phyloP scores from a whole-genome alignment of 73 alveolate species.

The Stentor roeselii region DNA sequence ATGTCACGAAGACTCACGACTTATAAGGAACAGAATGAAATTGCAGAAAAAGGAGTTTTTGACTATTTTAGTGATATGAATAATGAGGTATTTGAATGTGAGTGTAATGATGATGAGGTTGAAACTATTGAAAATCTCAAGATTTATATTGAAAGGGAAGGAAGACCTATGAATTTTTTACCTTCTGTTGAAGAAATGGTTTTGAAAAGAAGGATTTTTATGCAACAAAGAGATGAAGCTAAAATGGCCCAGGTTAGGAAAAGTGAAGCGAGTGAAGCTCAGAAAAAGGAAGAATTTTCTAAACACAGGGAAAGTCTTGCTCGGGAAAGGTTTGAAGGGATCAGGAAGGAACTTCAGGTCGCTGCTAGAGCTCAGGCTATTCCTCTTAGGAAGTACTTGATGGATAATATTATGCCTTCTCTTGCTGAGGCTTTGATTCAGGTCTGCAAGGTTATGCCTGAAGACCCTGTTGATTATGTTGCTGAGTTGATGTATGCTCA shows the following conservation, averaged over 20 bases:
- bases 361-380: conserved; percentile 72
- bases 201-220: not conserved
- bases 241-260: not conserved
- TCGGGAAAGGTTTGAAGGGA: conserved; percentile 54
- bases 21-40: conserved; percentile 67
- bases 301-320: conserved; percentile 30
- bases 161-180: conserved; percentile 36
- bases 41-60: conserved; percentile 68
- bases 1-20: conserved; percentile 46
- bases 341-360: conserved; percentile 77
- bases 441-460: conserved; percentile 87
- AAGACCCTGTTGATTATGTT: conserved; percentile 89
- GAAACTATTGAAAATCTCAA: conserved; percentile 13
- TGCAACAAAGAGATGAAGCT: conserved; percentile 20
- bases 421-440: conserved; percentile 86
- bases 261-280: not conserved
- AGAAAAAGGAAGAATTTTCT: conserved; percentile 22
- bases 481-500: conserved; percentile 35
- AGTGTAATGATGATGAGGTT: conserved; percentile 33
- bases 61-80: conserved; percentile 65
- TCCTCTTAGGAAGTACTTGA: conserved; percentile 85
- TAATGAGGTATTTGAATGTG: conserved; percentile 51
- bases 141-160: conserved; percentile 33
- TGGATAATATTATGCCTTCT: conserved; percentile 90
- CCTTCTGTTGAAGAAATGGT: conserved; percentile 33